These are phyloP conservation scores for Sideroxylon spinosum DNA, from an alignment of 179 eudicot species.

Conservation along the genomic window DNA sequence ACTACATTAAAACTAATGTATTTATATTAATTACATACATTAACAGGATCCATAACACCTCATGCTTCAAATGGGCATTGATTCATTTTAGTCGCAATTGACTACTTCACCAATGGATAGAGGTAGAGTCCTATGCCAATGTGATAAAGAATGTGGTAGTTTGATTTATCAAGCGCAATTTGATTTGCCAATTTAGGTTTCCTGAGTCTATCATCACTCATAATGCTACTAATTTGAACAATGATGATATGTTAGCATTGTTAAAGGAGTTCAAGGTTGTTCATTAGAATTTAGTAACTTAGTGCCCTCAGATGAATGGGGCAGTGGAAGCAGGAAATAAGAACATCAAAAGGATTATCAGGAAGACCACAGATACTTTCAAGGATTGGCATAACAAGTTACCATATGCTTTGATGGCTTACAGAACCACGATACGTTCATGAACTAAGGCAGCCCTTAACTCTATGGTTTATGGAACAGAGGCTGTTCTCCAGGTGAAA, in stretches of 20 bases:
- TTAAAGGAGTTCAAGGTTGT: neutral
- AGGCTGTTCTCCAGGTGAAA: neutral
- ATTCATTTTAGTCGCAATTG: neutral
- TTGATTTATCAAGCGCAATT: neutral
- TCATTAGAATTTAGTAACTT: neutral
- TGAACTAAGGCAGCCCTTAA: neutral
- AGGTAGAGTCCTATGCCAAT: neutral
- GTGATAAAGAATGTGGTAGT: neutral
- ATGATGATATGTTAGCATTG: neutral
- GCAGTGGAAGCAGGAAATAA: conserved; percentile 10
- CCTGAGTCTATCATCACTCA: neutral
- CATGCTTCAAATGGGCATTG: conserved; percentile 1
- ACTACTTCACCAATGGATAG: conserved; percentile 7
- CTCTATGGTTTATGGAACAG: conserved; percentile 11
- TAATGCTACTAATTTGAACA: neutral
- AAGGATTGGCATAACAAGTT: conserved; percentile 4
- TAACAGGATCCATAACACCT: neutral
- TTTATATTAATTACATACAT: too few relatives aligned
- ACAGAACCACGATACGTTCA: neutral
- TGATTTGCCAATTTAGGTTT: neutral
- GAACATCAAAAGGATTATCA: neutral
- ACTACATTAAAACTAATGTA: too few relatives aligned
- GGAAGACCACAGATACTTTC: neutral
- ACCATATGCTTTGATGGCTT: conserved; percentile 11
- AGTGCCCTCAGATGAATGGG: neutral